Conservation (phyloP, 805 yeast species). For the Lipomyces spencermartinsiae region DNA sequence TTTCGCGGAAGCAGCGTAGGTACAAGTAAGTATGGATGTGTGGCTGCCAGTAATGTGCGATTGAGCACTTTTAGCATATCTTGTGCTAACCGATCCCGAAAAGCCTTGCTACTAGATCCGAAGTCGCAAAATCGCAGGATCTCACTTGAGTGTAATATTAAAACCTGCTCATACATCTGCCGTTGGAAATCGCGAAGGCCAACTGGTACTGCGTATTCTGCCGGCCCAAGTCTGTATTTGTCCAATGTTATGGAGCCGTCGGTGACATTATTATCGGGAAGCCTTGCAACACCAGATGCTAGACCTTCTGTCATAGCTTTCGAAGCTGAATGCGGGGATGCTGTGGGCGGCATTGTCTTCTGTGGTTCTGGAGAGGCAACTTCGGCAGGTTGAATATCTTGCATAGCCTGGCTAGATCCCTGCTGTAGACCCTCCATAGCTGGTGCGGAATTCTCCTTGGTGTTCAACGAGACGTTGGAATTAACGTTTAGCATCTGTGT, state of each 20-base stretch:
- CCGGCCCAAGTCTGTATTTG: constrained; percentile 40
- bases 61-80: constrained; percentile 75
- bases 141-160: constrained; percentile 89
- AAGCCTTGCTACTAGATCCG: constrained; percentile 48
- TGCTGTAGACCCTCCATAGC: not conserved
- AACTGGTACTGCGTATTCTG: constrained; percentile 79
- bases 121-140: constrained; percentile 83
- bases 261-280: constrained; percentile 31
- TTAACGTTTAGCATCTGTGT: not conserved
- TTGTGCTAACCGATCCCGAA: constrained; percentile 62
- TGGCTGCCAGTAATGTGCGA: constrained; percentile 79
- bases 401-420: not conserved
- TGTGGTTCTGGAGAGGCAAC: constrained; percentile 14
- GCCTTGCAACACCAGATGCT: constrained; percentile 26
- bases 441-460: not conserved
- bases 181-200: constrained; percentile 87
- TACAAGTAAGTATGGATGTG: constrained; percentile 87
- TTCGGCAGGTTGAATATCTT: constrained; percentile 2
- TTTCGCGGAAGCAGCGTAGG: constrained; percentile 86
- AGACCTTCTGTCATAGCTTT: constrained; percentile 31
- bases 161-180: constrained; percentile 88
- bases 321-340: constrained; percentile 18
- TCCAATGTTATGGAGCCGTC: constrained; percentile 28
- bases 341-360: not conserved
- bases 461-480: not conserved